Evolutionary conservation across 2,329 filamentous ascomycete species (phyloP), one percentile per base, ranked within the genome.

Genomic region (Microdochium bolleyi): DNA sequence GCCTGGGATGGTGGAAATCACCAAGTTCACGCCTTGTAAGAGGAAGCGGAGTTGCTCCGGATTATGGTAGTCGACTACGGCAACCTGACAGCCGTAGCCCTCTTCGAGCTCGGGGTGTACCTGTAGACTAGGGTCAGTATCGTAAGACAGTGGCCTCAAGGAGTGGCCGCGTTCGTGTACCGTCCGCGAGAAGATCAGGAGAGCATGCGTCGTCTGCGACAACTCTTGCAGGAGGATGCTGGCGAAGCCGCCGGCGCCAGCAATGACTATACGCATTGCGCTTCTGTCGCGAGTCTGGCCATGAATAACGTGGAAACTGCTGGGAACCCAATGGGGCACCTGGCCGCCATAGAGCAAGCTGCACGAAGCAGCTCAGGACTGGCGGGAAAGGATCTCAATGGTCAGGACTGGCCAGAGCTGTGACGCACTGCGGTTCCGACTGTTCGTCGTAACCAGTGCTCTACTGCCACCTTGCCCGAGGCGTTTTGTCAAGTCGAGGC

Each of bases 1-100:
- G 3, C 85, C 85, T 2, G 79, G 79, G 49, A 91, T 81, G 1
- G 87, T 91, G 1, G 87, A 91, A 53, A 91, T 87, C 60, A 90
- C 80, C 11, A 88, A 78, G 65, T 91, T 85, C 44, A 89, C 78
- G 10, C 88, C 88, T 53, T 78, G 78, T n/a, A 92, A 77, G 9
- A 80, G 78, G 64, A 83, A 89, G 14, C 74, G 74, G 24, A 92
- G 75, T 44, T 76, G 76, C 1, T 76, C 71, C 30, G 75, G 66
- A 56, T 82, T 73, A 56, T 74, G 68, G 64, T 89, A 91, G 70
- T 89, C 75, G n/a, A 89, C 84, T 41, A 81, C 72, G 53, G 83
- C 73, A 49, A 89, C 81, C 65, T 89, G 86, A 59, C 85, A 85
- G 48, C 77, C 80, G 54, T 77, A 73, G 13, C 71, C 66, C 13